Evolutionary conservation across 225 moss, liverwort and hornwort genomes (phyloP), one percentile per base, ranked within the genome.

Genomic region (Neckera pumila): DNA sequence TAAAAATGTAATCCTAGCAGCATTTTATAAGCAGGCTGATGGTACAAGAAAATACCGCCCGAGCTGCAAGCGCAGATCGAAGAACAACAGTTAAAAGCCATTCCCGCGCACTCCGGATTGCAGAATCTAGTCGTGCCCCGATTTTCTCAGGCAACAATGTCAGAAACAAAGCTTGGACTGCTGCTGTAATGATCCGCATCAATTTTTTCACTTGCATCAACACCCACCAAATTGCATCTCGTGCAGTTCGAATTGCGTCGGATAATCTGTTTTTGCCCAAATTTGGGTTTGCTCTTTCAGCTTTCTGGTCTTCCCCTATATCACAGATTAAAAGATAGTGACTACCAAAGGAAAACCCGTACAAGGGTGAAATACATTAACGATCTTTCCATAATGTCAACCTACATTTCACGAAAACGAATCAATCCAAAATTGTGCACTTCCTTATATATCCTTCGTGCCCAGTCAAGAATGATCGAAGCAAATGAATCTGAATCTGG

Each of bases 51-150:
- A 85, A 59, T 95, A 99, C 99, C 93, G 86, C 80, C 96, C 95
- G 95, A 88, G 92, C 66, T 63, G 96, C 95, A 85, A 93, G 91
- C 67, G 92, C 88, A 89, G 97, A 96, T 81, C 94, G 95, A 84
- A 99, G 85, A 51, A 92, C 84, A 71, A 90, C 75, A 27, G 89
- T 89, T 47, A 95, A 26, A 59, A 96, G 83, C 72, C 82, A 89
- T 90, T 90, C 93, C 60, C 67, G 82, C 47, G 84, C 84, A 70
- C 84, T 86, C 61, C 85, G 90, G 70, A 93, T 61, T 57, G 88
- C 87, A 91, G 78, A 88, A 87, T 89, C 83, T 70, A 89, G 33
- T 53, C 72, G 88, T 80, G 85, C 89, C 65, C 78, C 84, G 47
- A 92, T 56, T 80, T 89, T 92, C 76, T 88, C 80, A 64, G 94